A percentile compares a stretch with the other conserved stretches of the same genome.
phyloP scores from a whole-genome alignment of 768 basidiomycete genomes.

The Chalciporus pseudorubinellus region DNA sequence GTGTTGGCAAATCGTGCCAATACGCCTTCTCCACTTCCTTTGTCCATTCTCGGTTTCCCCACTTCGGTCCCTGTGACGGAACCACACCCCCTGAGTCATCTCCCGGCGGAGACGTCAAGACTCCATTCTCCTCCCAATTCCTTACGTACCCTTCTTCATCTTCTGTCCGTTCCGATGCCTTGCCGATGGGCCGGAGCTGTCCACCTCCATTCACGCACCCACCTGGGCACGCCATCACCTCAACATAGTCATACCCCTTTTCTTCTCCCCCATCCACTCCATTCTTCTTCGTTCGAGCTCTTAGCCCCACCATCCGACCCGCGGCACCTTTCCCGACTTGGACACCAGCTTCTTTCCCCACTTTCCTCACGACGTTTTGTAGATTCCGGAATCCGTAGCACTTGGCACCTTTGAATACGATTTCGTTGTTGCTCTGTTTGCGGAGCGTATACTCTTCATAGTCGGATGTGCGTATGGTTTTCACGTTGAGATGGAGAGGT shows the following conservation, averaged over 20 bases:
- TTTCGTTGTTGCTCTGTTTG: conserved; percentile 44
- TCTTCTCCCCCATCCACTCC: conserved; percentile 35
- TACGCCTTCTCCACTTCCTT: conserved; percentile 78
- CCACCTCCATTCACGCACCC: conserved; percentile 99
- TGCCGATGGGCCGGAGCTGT: conserved; percentile 43
- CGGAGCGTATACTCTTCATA: conserved; percentile 71
- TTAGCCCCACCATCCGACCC: conserved; percentile 36
- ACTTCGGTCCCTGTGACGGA: conserved; percentile 53
- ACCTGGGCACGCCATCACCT: conserved; percentile 98
- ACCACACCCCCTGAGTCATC: conserved; percentile 19
- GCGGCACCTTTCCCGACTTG: conserved; percentile 71
- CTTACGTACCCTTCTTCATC: conserved; percentile 69
- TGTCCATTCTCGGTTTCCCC: conserved; percentile 85
- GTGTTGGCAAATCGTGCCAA: conserved; percentile 57
- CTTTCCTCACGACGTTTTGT: conserved; percentile 93
- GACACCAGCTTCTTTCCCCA: conserved; percentile 81
- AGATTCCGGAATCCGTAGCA: conserved; percentile 98
- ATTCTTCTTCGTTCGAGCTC: conserved; percentile 33
- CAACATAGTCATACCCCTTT: conserved; percentile 80
- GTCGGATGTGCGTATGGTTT: conserved; percentile 67
- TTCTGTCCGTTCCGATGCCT: conserved; percentile 21
- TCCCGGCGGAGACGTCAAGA: conserved; percentile 25
- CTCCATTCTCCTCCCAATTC: conserved; percentile 59
- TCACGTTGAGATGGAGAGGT: conserved; percentile 50
- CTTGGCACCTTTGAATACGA: conserved; percentile 88